A percentile compares a stretch with the other conserved stretches of the same genome.
Conservation (phyloP, 768 basidiomycete species). For the Leucosporidium scottii region DNA sequence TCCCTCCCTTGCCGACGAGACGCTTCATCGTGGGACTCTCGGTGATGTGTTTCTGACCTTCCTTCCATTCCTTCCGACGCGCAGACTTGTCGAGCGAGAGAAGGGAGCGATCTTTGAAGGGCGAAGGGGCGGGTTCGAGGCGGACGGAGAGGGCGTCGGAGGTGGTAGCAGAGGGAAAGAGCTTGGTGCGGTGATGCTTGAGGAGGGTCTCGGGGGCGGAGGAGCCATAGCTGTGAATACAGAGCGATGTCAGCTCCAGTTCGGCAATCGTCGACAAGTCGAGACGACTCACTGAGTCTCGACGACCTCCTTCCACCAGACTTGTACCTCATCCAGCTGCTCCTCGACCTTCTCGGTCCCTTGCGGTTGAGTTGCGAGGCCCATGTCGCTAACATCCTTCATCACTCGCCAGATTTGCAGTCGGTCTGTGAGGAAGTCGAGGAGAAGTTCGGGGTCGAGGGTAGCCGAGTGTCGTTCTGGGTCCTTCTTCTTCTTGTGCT, state of each 20-base stretch:
- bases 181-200: constrained; percentile 28
- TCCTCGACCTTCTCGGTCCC: not conserved
- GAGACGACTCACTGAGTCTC: constrained; percentile 21
- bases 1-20: not conserved
- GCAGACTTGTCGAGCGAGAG: constrained; percentile 31
- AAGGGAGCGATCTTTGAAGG: constrained; percentile 29
- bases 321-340: constrained; percentile 18
- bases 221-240: no score
- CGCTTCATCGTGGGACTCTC: constrained; percentile 35
- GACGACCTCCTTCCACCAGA: constrained; percentile 29
- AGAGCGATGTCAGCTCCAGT: no score
- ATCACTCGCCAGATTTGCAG: constrained; percentile 32
- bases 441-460: constrained; percentile 26
- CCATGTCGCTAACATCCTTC: constrained; percentile 14
- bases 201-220: constrained; percentile 3
- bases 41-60: constrained; percentile 10
- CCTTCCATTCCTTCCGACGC: constrained; percentile 2
- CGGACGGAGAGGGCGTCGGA: constrained; percentile 9
- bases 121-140: constrained; percentile 17
- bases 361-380: not conserved
- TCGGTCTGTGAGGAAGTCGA: constrained; percentile 32
- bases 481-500: constrained; percentile 23
- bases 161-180: constrained; percentile 22
- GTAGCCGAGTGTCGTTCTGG: constrained; percentile 18
- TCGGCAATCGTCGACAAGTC: not conserved